These are phyloP conservation scores for Candida hungchunana DNA, from an alignment of 805 yeast genomes.

Conservation along the genomic window DNA sequence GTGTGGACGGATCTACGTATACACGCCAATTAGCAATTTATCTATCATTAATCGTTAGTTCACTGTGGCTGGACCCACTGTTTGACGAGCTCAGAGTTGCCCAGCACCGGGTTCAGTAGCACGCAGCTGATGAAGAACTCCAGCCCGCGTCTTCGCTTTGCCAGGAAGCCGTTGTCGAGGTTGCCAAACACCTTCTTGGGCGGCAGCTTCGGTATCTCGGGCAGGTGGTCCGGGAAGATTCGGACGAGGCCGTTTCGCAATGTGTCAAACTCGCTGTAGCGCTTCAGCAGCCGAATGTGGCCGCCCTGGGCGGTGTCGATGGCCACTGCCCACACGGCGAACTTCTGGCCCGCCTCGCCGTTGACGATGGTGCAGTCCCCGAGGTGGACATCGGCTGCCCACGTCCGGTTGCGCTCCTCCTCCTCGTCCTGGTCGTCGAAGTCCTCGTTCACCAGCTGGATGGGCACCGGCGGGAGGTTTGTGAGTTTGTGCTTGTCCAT, in stretches of 20 bases:
- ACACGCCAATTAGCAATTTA: too few relatives aligned
- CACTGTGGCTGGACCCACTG: too few relatives aligned
- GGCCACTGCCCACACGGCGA: conserved; percentile 38
- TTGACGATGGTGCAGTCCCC: conserved; percentile 36
- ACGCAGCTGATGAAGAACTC: conserved; percentile 43
- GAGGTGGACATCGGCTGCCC: conserved; percentile 38
- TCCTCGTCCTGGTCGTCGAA: conserved; percentile 13
- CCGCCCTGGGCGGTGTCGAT: conserved; percentile 33
- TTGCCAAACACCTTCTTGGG: conserved; percentile 34
- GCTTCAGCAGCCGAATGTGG: conserved; percentile 42
- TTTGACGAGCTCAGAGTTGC: conserved; percentile 30
- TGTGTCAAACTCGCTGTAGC: conserved; percentile 61
- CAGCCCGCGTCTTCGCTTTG: conserved; percentile 36
- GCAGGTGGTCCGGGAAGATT: conserved; percentile 32
- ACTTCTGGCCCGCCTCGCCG: conserved; percentile 35
- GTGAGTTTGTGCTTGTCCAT: conserved; percentile 10
- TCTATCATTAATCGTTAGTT: too few relatives aligned
- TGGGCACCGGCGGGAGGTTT: conserved; percentile 38
- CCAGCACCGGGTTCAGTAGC: conserved; percentile 38
- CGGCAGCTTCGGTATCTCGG: conserved; percentile 43
- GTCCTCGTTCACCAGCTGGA: conserved; percentile 33
- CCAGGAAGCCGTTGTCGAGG: conserved; percentile 30
- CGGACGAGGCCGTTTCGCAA: conserved; percentile 37
- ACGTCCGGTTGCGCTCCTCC: conserved; percentile 10
- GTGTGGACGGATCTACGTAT: too few relatives aligned